A percentile compares a stretch with the other conserved stretches of the same genome.
phyloP scores from a whole-genome alignment of 768 basidiomycete genomes.

The Bullera alba region DNA sequence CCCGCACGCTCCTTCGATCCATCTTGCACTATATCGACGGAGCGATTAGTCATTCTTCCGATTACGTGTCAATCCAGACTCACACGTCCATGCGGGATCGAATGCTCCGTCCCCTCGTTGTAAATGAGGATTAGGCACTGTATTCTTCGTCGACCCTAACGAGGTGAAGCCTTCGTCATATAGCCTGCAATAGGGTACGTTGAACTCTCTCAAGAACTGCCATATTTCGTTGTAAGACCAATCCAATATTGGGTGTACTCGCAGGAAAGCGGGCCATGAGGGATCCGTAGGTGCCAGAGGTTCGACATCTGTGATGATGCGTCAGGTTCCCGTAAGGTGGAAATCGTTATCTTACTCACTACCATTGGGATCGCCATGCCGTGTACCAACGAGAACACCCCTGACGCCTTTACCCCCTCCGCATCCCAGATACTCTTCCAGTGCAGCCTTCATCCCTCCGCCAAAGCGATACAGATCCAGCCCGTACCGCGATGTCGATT shows the following conservation, averaged over 20 bases:
- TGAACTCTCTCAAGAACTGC: constrained; percentile 66
- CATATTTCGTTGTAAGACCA: constrained; percentile 90
- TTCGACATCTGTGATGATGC: constrained; percentile 15
- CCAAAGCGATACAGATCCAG: constrained; percentile 66
- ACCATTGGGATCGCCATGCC: constrained; percentile 86
- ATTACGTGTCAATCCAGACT: constrained; percentile 1
- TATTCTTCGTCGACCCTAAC: constrained; percentile 90
- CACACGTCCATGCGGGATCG: constrained; percentile 40
- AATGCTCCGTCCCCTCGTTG: constrained; percentile 6
- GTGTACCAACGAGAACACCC: constrained; percentile 82
- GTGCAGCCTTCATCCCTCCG: constrained; percentile 64
- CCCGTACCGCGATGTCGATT: constrained; percentile 58
- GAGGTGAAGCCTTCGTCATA: constrained; percentile 99
- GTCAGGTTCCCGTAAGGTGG: background rate
- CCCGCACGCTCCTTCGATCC: constrained; percentile 30
- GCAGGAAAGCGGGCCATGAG: constrained; percentile 81
- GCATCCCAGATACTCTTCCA: constrained; percentile 62
- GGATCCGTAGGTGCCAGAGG: constrained; percentile 63
- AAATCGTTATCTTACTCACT: constrained; percentile 56
- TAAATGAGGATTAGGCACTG: constrained; percentile 76
- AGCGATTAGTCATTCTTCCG: background rate
- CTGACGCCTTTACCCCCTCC: constrained; percentile 51
- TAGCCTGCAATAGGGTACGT: constrained; percentile 77
- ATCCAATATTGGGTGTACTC: constrained; percentile 91
- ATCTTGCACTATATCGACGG: constrained; percentile 17